A percentile compares a stretch with the other conserved stretches of the same genome.
phyloP scores from a whole-genome alignment of 306 rosid genomes.

The Glycine soja region DNA sequence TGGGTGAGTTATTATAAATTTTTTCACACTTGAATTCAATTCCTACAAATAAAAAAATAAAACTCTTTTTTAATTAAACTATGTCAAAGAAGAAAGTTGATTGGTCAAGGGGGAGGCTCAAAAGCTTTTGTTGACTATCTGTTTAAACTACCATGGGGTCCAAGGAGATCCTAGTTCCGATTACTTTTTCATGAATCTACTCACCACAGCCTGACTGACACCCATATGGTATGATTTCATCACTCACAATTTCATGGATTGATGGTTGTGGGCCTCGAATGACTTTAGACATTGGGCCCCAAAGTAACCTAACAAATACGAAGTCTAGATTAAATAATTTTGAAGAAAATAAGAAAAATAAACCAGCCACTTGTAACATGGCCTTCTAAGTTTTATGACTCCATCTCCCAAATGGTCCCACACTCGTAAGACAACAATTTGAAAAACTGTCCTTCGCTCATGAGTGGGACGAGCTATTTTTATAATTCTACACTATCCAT shows the following conservation, averaged over 20 bases:
- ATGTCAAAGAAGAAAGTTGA: no score
- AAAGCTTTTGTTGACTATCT: no score
- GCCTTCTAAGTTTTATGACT: not conserved
- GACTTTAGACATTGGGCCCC: slow-evolving; percentile 28
- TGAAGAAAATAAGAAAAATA: slow-evolving; percentile 3
- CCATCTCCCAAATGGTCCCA: slow-evolving; percentile 1
- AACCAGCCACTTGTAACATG: not conserved
- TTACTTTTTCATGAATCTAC: not conserved
- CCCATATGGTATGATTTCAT: not conserved
- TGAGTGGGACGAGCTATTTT: slow-evolving; percentile 8
- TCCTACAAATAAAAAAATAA: no score
- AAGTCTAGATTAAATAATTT: not conserved
- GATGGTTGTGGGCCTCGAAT: not conserved
- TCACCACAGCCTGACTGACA: not conserved
- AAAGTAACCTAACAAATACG: slow-evolving; percentile 18
- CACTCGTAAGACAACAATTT: not conserved
- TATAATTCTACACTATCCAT: not conserved
- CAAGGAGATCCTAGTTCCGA: not conserved
- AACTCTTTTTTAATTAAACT: no score
- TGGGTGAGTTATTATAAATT: no score
- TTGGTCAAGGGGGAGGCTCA: no score
- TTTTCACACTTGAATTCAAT: no score
- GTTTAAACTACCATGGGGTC: not conserved
- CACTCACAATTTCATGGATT: not conserved
- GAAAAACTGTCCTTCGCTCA: not conserved